Conservation (phyloP, 148 eudicot species). For the Spergularia marina region DNA sequence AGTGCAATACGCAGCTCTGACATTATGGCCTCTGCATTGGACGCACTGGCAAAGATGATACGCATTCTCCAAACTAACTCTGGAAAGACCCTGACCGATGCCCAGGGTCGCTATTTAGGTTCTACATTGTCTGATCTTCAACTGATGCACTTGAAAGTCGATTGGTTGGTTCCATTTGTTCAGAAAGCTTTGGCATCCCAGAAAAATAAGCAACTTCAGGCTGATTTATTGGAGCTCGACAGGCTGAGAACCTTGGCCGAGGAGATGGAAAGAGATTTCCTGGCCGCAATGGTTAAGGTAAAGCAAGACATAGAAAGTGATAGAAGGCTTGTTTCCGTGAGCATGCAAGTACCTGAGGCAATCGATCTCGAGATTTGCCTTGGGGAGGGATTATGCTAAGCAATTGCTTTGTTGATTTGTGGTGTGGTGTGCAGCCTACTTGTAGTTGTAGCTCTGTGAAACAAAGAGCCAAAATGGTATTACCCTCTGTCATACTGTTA, state of each 20-base stretch:
- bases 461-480: too few species aligned
- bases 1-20: neutral
- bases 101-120: neutral
- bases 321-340: neutral
- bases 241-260: neutral
- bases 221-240: neutral
- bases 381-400: conserved; percentile 7
- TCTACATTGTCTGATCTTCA: conserved; percentile 5
- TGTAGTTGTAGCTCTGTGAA: too few species aligned
- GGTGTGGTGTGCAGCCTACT: too few species aligned
- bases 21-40: neutral
- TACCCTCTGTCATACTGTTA: too few species aligned
- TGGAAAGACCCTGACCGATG: conserved; percentile 3
- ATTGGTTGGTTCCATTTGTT: conserved; percentile 11
- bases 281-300: neutral
- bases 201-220: neutral
- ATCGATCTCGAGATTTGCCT: neutral
- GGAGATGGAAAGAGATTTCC: neutral
- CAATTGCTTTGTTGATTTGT: neutral
- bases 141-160: neutral
- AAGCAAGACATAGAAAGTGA: too few species aligned
- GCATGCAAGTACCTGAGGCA: neutral
- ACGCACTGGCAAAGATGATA: neutral
- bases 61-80: conserved; percentile 11
- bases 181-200: conserved; percentile 11